phyloP scores from a whole-genome alignment of 208 protist species.

The Crithidia sp. region DNA sequence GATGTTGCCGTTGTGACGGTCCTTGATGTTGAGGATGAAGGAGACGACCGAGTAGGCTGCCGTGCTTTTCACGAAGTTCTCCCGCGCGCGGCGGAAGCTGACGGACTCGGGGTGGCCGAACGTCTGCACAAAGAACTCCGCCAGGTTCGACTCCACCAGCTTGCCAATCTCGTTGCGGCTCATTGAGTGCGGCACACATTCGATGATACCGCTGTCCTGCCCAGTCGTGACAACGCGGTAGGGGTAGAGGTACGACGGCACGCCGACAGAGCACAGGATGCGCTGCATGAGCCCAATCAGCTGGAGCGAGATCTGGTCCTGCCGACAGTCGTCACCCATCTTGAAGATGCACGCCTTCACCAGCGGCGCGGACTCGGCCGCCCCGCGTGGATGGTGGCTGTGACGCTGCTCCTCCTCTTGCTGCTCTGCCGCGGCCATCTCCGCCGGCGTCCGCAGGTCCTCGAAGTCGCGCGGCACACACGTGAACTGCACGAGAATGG shows the following conservation, averaged over 20 bases:
- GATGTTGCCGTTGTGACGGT: conserved; percentile 96
- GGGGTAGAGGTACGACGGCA: conserved; percentile 91
- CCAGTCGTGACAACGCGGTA: conserved; percentile 93
- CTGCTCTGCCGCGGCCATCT: conserved; percentile 21
- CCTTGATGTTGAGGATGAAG: conserved; percentile 96
- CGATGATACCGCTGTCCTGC: conserved; percentile 91
- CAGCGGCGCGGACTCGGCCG: conserved; percentile 16
- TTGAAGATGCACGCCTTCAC: conserved; percentile 95
- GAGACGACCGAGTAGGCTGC: conserved; percentile 94
- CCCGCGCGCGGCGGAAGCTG: conserved; percentile 83
- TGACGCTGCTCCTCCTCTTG: conserved; percentile 27
- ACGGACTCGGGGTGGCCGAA: conserved; percentile 88
- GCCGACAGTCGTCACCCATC: conserved; percentile 95
- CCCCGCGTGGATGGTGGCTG: not conserved
- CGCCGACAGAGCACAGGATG: conserved; percentile 80
- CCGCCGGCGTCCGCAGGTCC: conserved; percentile 42
- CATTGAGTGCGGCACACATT: conserved; percentile 87
- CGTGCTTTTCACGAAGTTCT: conserved; percentile 93
- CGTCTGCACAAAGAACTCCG: conserved; percentile 92
- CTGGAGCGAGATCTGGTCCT: conserved; percentile 94
- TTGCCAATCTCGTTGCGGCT: conserved; percentile 93
- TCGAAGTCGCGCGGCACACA: conserved; percentile 54
- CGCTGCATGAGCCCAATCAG: conserved; percentile 89
- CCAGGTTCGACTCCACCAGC: conserved; percentile 85
- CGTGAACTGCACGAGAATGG: conserved; percentile 90